Percentiles rank a stretch among this genome's conserved stretches.
Conservation (phyloP, 257 asterid species). For the Plantago major region DNA sequence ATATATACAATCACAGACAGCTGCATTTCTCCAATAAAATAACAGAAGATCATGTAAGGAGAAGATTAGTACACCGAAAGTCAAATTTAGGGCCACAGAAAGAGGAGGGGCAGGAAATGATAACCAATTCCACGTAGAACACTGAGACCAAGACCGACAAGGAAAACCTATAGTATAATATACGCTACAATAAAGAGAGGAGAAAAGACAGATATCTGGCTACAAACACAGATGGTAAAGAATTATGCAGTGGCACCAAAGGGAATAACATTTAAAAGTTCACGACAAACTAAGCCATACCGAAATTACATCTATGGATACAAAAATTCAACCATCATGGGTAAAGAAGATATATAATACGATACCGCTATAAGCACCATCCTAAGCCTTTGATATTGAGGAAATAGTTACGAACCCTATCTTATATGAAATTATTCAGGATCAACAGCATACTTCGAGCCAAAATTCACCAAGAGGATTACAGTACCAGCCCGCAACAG, state of each 20-base stretch:
- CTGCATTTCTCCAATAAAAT: not conserved
- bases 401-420: too few relatives aligned
- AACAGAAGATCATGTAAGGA: not conserved
- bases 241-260: too few relatives aligned
- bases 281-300: not conserved
- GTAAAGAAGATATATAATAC: too few relatives aligned
- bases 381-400: too few relatives aligned
- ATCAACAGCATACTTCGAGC: too few relatives aligned
- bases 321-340: not conserved
- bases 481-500: too few relatives aligned
- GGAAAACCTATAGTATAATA: too few relatives aligned
- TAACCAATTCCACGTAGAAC: not conserved
- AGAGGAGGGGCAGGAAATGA: not conserved
- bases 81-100: not conserved
- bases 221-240: too few relatives aligned
- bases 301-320: not conserved
- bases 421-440: too few relatives aligned
- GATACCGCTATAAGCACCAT: too few relatives aligned
- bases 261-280: not conserved
- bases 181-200: too few relatives aligned
- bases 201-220: not conserved
- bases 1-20: not conserved
- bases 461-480: too few relatives aligned
- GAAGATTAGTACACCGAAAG: not conserved
- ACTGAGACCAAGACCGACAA: constrained; percentile 10